phyloP scores from a whole-genome alignment of 176 grass and related monocot species.

The Musa acuminata region DNA sequence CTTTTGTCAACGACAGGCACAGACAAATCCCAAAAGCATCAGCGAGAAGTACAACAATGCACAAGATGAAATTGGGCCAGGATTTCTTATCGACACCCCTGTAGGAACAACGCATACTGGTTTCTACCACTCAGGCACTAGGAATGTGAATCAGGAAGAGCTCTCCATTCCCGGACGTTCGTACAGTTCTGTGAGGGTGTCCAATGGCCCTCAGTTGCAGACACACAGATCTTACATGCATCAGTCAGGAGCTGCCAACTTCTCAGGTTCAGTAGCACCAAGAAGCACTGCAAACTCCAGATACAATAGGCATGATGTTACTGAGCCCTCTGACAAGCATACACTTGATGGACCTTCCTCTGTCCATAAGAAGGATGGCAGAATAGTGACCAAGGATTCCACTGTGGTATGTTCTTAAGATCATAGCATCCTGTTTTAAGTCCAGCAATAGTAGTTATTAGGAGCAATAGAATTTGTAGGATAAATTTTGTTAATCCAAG shows the following conservation, averaged over 20 bases:
- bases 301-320: background rate
- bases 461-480: no score
- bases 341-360: background rate
- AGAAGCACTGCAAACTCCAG: constrained; percentile 2
- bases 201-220: background rate
- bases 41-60: background rate
- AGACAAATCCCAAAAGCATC: background rate
- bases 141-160: background rate
- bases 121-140: background rate
- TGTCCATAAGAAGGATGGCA: background rate
- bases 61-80: background rate
- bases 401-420: background rate
- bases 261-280: background rate
- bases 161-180: background rate
- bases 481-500: no score
- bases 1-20: background rate
- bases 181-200: constrained; percentile 1
- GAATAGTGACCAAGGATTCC: background rate
- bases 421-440: background rate
- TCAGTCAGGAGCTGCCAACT: background rate
- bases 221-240: background rate
- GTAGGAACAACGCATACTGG: background rate
- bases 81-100: background rate
- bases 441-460: no score
- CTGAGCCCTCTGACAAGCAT: background rate